These are phyloP conservation scores for Protoeuglena noctilucae DNA, from an alignment of 139 green algal species.

Conservation along the genomic window DNA sequence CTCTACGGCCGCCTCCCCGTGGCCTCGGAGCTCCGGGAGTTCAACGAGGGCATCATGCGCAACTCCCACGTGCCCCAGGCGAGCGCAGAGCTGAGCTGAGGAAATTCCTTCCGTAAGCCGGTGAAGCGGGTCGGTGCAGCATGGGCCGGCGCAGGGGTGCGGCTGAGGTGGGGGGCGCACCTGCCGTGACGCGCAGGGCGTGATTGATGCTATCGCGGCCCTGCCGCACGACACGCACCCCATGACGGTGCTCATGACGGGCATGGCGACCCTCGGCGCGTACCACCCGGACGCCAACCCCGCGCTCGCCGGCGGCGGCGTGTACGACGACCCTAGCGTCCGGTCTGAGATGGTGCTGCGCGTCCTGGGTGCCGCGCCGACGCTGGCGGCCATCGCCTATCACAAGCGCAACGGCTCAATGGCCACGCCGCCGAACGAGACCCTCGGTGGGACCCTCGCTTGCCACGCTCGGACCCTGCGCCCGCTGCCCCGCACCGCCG, in stretches of 20 bases:
- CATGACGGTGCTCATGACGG: constrained; percentile 76
- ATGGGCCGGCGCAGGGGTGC: too few species aligned
- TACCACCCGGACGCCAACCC: constrained; percentile 88
- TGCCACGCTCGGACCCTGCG: too few species aligned
- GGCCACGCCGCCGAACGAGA: constrained; percentile 43
- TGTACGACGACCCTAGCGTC: too few species aligned
- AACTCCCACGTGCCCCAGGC: too few species aligned
- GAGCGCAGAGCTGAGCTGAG: too few species aligned
- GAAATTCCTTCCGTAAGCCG: too few species aligned
- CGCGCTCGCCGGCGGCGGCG: constrained; percentile 63
- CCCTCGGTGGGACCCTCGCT: constrained; percentile 36
- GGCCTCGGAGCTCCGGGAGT: constrained; percentile 16
- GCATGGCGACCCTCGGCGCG: constrained; percentile 58
- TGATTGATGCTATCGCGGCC: constrained; percentile 50
- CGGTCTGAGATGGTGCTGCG: constrained; percentile 39
- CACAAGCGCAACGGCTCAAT: constrained; percentile 57
- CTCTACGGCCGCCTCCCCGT: neutral
- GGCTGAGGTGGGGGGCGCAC: too few species aligned
- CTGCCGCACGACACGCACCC: constrained; percentile 86
- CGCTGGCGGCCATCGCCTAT: constrained; percentile 35
- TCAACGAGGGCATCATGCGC: too few species aligned
- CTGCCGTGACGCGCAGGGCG: too few species aligned
- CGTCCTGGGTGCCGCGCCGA: constrained; percentile 29
- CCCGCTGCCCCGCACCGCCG: too few species aligned
- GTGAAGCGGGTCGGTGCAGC: too few species aligned